Conservation (phyloP, 2,329 filamentous ascomycete genomes). For the Fusarium sp. region DNA sequence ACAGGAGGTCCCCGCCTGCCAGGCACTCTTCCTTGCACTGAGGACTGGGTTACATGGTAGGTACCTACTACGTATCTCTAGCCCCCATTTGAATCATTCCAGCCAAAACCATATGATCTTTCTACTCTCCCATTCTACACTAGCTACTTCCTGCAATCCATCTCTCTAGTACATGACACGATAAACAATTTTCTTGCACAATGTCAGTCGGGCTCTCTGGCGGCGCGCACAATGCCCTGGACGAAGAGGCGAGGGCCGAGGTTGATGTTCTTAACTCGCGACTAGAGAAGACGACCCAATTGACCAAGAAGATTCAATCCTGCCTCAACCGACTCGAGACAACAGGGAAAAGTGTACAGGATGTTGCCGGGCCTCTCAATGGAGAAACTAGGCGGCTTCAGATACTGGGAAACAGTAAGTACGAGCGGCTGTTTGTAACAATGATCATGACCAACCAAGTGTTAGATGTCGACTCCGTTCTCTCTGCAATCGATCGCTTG, state of each 20-base stretch:
- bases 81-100: constrained; percentile 8
- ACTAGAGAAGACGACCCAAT: constrained; percentile 89
- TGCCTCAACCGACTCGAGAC: constrained; percentile 85
- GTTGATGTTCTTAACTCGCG: constrained; percentile 77
- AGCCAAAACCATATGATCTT: constrained; percentile 7
- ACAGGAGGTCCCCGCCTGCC: background rate
- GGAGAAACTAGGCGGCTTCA: constrained; percentile 92
- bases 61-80: background rate
- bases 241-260: constrained; percentile 76
- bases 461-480: constrained; percentile 84
- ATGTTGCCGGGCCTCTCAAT: constrained; percentile 92
- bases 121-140: background rate
- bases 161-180: background rate
- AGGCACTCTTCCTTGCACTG: background rate
- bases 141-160: background rate
- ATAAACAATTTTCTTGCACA: background rate
- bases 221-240: constrained; percentile 61
- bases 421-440: constrained; percentile 12
- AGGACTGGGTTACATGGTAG: background rate
- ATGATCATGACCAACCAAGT: constrained; percentile 23
- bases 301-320: constrained; percentile 95
- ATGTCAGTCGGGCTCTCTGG: constrained; percentile 65
- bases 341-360: constrained; percentile 89
- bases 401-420: constrained; percentile 79
- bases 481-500: constrained; percentile 87